These are phyloP conservation scores for Fusarium coffeatum DNA, from an alignment of 2,329 filamentous ascomycete genomes.

Conservation along the genomic window DNA sequence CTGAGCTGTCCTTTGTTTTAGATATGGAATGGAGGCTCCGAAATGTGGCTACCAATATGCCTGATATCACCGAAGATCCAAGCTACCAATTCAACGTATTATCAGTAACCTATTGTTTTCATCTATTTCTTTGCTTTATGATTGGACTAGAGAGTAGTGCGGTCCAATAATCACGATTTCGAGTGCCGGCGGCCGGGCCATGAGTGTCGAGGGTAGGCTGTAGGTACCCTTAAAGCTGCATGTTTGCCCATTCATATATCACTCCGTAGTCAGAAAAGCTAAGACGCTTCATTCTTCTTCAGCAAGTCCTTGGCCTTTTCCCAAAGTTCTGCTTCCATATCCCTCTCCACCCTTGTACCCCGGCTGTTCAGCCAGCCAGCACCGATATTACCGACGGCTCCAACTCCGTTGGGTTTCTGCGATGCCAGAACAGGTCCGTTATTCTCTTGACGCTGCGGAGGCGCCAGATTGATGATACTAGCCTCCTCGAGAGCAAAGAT, in stretches of 20 bases:
- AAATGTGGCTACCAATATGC: neutral
- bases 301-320: constrained; percentile 55
- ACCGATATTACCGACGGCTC: constrained; percentile 73
- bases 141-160: neutral
- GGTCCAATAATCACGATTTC: neutral
- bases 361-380: constrained; percentile 91
- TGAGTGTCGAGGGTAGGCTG: neutral
- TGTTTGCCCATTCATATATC: neutral
- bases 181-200: neutral
- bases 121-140: neutral
- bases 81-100: neutral
- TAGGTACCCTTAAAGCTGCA: neutral
- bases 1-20: neutral
- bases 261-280: too few relatives aligned
- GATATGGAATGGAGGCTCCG: too few relatives aligned
- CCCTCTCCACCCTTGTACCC: constrained; percentile 81
- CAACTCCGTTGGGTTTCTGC: constrained; percentile 66
- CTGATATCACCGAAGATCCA: neutral
- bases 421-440: constrained; percentile 55
- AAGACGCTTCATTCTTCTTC: constrained; percentile 46
- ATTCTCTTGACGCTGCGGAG: constrained; percentile 49
- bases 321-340: constrained; percentile 88
- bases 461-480: constrained; percentile 71
- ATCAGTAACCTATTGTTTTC: neutral
- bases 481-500: constrained; percentile 86